Evolutionary conservation across 2,329 filamentous ascomycete species (phyloP), one percentile per base, ranked within the genome.

Genomic region (Pseudocercospora crystallina): DNA sequence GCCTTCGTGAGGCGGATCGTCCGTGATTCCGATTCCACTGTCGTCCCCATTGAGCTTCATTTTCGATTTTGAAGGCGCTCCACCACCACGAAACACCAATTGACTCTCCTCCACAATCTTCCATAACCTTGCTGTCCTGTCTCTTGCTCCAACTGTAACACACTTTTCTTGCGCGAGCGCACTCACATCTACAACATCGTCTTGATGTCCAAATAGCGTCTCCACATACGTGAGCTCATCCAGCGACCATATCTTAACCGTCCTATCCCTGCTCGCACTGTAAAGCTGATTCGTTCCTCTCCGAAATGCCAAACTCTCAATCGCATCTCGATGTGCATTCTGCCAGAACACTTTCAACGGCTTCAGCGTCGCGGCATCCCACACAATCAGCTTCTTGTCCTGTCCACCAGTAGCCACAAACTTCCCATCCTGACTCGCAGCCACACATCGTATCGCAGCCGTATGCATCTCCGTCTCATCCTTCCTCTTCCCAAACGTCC

Each of bases 61-160:
- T 33, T 49, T 51, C 33, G 45, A 35, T 17, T 48, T 46, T 78
- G 76, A 32, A 63, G 58, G 39, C 60, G 63, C 64, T 43, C 84
- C 87, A 56, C 90, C 90, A 51, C 91, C 92, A 41, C 92, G 86
- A 72, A 97, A 99, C 2, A 97, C 91, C 5, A 99, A 81, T 69
- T 99, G 94, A 1, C 87, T 89, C 73, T 99, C 92, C 63, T 99
- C 94, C 4, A 89, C 84, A 1, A 99, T 91, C 71, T 96, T 96
- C 94, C 94, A 99, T 61, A 96, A 74, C 51, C 94, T 81, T 34
- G 92, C 94, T 2, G 91, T 96, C 50, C 92, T 85, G 69, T 99
- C 94, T 58, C 94, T 81, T 5, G 90, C 87, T 48, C 94, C 94
- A 13, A 96, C 94, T 55, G 86, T 94, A 53, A 97, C 80, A 67